Evolutionary conservation across 441 rosid genomes (phyloP), one percentile per base, ranked within the genome.

Genomic region (Populus hybrid): DNA sequence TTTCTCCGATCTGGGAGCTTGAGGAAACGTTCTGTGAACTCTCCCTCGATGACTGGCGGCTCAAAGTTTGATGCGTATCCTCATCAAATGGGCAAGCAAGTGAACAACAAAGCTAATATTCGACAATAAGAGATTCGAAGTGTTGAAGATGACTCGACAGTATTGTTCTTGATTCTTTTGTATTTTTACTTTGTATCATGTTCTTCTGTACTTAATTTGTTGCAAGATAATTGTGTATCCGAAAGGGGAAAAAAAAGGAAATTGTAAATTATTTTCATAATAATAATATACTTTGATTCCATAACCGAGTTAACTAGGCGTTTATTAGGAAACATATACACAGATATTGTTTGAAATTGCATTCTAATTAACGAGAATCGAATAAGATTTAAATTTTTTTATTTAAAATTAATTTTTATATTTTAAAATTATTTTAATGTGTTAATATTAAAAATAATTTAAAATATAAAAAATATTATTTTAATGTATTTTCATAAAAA

Each of bases 1-100:
- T 76, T 78, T 74, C 20, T 73, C 46, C 77, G 34, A n/a, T 40
- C 85, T 23, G 67, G 18, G 34, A 75, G 77, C 67, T 20, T 68
- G 40, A 78, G 78, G 69, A 67, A 26, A 50, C 67, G 79, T 14
- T 28, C 83, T 10, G 38, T n/a, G n/a, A 70, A 80, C 28, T 34
- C 81, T 35, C 16, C 75, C 54, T 3, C 78, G 1, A 10, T 57
- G 76, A 46, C 72, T 8, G 40, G 63, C 28, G 82, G 73, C 14
- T 76, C 77, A 2, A 78, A 72, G 42, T 16, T 63, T 24, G 61
- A 72, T 66, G 63, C 81, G 1, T 11, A 68, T 73, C 73, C 72
- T 68, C 81, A 76, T 34, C 79, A 70, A 71, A 61, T 69, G 38
- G 59, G 69, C 8, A 65, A 64, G 70, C 71, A 59, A 59, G 38